A percentile compares a stretch with the other conserved stretches of the same genome.
Conservation (phyloP, 352 stramenopile species). For the Phytophthora idaei region DNA sequence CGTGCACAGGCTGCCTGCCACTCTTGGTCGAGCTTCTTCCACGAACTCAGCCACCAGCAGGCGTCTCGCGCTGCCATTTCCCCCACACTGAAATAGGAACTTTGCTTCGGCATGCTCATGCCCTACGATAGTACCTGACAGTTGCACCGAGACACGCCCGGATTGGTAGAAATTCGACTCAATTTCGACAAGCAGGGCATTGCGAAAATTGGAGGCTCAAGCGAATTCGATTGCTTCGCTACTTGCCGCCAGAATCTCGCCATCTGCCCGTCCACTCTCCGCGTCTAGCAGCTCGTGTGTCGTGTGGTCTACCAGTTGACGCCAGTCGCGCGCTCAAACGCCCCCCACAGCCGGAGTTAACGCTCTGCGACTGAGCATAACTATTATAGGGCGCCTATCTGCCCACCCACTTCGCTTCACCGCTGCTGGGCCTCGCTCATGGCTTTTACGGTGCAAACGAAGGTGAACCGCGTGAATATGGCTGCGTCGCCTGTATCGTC, state of each 20-base stretch:
- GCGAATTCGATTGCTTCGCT: conserved; percentile 2
- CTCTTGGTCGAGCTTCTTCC: conserved; percentile 69
- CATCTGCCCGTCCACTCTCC: background rate
- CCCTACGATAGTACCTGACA: background rate
- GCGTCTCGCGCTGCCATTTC: conserved; percentile 2
- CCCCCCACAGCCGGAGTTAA: background rate
- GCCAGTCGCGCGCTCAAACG: background rate
- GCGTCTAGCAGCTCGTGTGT: background rate
- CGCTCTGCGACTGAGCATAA: conserved; percentile 2
- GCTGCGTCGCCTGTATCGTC: conserved; percentile 15
- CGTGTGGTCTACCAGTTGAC: background rate
- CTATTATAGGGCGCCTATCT: conserved; percentile 5
- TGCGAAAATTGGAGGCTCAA: conserved; percentile 12
- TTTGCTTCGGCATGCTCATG: background rate
- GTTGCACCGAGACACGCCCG: background rate
- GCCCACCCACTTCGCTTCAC: background rate
- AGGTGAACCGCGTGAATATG: conserved; percentile 27
- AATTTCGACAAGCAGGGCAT: conserved; percentile 5
- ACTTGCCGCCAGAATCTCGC: background rate
- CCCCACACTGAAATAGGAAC: background rate
- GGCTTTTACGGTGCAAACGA: conserved; percentile 42
- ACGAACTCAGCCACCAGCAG: conserved; percentile 72
- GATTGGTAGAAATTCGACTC: conserved; percentile 9
- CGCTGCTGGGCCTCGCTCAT: conserved; percentile 17
- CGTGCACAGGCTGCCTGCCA: conserved; percentile 55